Evolutionary conservation across 495 filamentous ascomycete species (phyloP).

Genomic region (Penicillium soppii): DNA sequence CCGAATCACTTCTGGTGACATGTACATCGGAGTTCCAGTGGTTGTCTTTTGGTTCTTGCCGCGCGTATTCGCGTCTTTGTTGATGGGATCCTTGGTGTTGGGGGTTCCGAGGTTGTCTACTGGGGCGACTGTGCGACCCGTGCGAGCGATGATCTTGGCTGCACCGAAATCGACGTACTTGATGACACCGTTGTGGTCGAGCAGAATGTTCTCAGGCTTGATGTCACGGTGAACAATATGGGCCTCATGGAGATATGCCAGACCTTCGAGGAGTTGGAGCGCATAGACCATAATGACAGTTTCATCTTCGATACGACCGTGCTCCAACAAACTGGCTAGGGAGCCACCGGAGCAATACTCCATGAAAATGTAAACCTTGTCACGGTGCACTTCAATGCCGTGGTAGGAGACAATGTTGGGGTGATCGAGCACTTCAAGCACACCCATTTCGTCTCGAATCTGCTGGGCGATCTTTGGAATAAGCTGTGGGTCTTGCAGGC

Average conservation of each 20-base stretch:
- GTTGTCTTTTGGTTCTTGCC: constrained; percentile 81
- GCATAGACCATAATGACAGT: constrained; percentile 98
- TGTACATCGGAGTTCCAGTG: constrained; percentile 99
- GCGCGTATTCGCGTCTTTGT: constrained; percentile 25
- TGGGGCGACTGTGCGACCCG: constrained; percentile 81
- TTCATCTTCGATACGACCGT: constrained; percentile 96
- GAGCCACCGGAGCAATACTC: constrained; percentile 97
- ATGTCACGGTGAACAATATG: constrained; percentile 94
- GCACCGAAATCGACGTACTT: constrained; percentile 99
- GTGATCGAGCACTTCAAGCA: constrained; percentile 91
- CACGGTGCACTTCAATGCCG: constrained; percentile 95
- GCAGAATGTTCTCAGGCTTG: constrained; percentile 97
- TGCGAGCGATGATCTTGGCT: constrained; percentile 93
- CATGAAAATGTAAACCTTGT: constrained; percentile 99
- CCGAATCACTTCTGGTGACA: constrained; percentile 98
- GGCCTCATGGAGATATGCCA: constrained; percentile 90
- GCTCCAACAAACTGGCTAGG: constrained; percentile 84
- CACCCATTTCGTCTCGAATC: constrained; percentile 95
- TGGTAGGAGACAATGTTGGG: constrained; percentile 98
- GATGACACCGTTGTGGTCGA: constrained; percentile 96
- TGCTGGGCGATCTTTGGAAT: constrained; percentile 91
- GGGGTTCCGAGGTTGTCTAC: constrained; percentile 49
- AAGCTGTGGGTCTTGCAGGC: constrained; percentile 92
- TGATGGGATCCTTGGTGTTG: constrained; percentile 11
- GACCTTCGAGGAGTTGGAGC: constrained; percentile 89